Conservation (phyloP, 2,329 filamentous ascomycete species). For the Blumeriella jaapii region DNA sequence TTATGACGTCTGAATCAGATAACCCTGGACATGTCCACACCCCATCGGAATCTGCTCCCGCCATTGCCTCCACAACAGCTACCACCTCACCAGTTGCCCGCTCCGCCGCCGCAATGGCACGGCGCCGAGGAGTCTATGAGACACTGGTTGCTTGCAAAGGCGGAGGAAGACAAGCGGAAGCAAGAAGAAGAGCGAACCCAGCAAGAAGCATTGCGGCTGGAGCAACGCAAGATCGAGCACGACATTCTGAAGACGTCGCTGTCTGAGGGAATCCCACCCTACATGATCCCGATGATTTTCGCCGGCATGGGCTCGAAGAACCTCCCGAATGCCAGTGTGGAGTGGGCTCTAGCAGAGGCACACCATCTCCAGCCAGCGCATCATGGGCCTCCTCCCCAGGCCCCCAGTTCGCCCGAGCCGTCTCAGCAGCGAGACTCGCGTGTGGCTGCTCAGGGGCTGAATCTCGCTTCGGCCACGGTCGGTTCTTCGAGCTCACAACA, state of each 20-base stretch:
- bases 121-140: conserved; percentile 60
- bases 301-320: conserved; percentile 56
- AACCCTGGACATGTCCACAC: conserved; percentile 65
- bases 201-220: conserved; percentile 53
- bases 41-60: conserved; percentile 58
- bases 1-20: no score
- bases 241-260: conserved; percentile 61
- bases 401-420: conserved; percentile 41
- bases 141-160: conserved; percentile 57
- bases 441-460: conserved; percentile 20
- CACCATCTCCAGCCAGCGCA: conserved; percentile 33
- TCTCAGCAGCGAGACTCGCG: conserved; percentile 43
- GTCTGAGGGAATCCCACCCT: conserved; percentile 58
- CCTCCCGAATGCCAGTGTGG: conserved; percentile 48
- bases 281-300: conserved; percentile 66
- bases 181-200: conserved; percentile 62
- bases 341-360: conserved; percentile 50
- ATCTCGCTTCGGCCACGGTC: conserved; percentile 25
- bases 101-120: conserved; percentile 54
- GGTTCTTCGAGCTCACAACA: conserved; percentile 19
- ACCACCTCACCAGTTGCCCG: conserved; percentile 39
- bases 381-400: conserved; percentile 30
- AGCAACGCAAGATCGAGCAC: conserved; percentile 62
- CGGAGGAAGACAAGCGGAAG: conserved; percentile 60
- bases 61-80: conserved; percentile 37